Evolutionary conservation across 805 yeast genomes (phyloP), one percentile per base, ranked within the genome.

Genomic region (Cyberlindnera meyerae): DNA sequence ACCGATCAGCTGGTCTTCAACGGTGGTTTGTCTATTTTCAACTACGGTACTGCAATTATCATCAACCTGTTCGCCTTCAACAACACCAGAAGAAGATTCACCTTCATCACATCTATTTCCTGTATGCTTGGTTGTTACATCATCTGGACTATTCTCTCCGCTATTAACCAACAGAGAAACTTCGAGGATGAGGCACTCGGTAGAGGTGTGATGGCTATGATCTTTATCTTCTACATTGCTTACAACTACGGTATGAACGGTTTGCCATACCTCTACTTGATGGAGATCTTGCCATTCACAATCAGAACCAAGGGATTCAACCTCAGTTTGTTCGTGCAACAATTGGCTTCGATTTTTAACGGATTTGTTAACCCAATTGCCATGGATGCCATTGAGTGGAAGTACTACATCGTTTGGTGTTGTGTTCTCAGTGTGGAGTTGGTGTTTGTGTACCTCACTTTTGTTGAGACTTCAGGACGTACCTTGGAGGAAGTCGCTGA

Each of bases 201-300:
- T 33, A 58, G 60, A 36, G 77, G 73, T 42, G 74, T 70, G 17
- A 61, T 65, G 49, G 72, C 73, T 7, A 67, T 73, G 71, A 68
- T 73, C 34, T 73, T 70, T 63, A 47, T 71, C 24, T 70, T 60
- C 64, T 61, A 63, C 52, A 47, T 54, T 34, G 58, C 61, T 28
- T 71, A 70, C 55, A 60, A 67, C 45, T 53, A 62, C 29, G 71
- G 70, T 26, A 48, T 58, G 35, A 67, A 68, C 39, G 75, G 75
- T 34, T 58, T 70, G 37, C 71, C 74, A 34, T 63, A 53, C 49
- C 47, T 68, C 29, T 72, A 71, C 49, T 47, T 65, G 34, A 68
- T 77, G 26, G 77, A 68, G 51, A 57, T 58, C 25, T 42, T 57
- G 33, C 60, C 68, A 31, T 58, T 47, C 49, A 53, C 56, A 9